phyloP scores from a whole-genome alignment of 148 eudicot species.

The Suaeda aralocaspica region DNA sequence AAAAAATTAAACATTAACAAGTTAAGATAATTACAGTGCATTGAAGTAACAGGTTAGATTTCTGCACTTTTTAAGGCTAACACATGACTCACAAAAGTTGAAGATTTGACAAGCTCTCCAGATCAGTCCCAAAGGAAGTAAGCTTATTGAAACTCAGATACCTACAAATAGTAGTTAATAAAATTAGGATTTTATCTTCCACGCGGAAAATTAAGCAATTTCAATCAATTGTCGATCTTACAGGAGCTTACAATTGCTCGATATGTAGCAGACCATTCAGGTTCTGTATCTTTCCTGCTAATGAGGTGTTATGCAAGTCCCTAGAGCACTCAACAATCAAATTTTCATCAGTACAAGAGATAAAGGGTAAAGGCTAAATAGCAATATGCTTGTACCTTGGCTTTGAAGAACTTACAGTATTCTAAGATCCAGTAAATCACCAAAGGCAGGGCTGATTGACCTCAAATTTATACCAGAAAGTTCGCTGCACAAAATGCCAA shows the following conservation, averaged over 20 bases:
- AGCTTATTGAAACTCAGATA: slow-evolving; percentile 72
- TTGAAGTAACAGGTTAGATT: neutral
- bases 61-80: neutral
- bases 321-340: slow-evolving; percentile 27
- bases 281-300: slow-evolving; percentile 65
- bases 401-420: slow-evolving; percentile 43
- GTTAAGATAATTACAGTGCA: neutral
- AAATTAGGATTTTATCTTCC: neutral
- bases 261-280: slow-evolving; percentile 62
- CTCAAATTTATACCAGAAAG: slow-evolving; percentile 60
- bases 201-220: neutral
- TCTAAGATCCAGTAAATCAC: slow-evolving; percentile 69
- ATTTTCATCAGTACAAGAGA: neutral
- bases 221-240: neutral
- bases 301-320: slow-evolving; percentile 76
- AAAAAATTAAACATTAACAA: neutral
- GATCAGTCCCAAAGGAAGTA: slow-evolving; percentile 62
- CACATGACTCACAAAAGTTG: slow-evolving; percentile 54
- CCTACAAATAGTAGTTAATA: slow-evolving; percentile 33
- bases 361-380: neutral
- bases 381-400: neutral
- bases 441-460: slow-evolving; percentile 66
- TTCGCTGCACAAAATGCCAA: slow-evolving; percentile 35
- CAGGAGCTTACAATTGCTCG: slow-evolving; percentile 47
- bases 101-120: slow-evolving; percentile 51